Evolutionary conservation across 2,329 filamentous ascomycete species (phyloP), one percentile per base, ranked within the genome.

Genomic region (Aspergillus nomiae): DNA sequence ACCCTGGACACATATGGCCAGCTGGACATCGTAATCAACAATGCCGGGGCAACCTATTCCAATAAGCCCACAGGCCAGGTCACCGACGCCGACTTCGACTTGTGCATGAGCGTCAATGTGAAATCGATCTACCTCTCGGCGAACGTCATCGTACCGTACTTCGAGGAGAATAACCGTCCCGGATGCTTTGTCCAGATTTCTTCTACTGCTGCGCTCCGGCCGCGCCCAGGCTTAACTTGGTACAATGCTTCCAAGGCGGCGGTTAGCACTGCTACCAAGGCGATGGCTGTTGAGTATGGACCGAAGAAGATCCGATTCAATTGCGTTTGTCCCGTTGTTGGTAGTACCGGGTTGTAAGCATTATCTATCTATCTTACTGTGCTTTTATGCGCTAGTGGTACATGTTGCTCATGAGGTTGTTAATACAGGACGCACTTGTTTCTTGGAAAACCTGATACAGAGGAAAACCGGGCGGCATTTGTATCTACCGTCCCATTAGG

Each of bases 361-460:
- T 32, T 3, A 11, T 32, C 48, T 21, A 4, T 51, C 12, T n/a
- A 1, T n/a, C 4, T n/a, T 11, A 3, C 19, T 10, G 9, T n/a
- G 14, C n/a, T 34, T 50, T 26, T 8, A 30, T 30, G 45, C 11
- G 38, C 34, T 36, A 11, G n/a, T 56, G 21, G 16, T 58, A 32
- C 11, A 26, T 30, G n/a, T 36, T 50, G 16, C 12, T 57, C 56
- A 61, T n/a, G 24, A 34, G 32, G 1, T 86, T 9, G 4, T 51
- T 9, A 10, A 51, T 51, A 84, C 2, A 85, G 82, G 36, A 91
- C 89, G 0, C 87, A 86, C 16, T 80, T 91, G 45, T 85, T 84
- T 66, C 78, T 79, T 32, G 78, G 78, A 6, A 71, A 76, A 21
- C 74, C 75, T 0, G 72, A 77, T 62, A 79, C 73, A 7, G 71